phyloP scores from a whole-genome alignment of 192 early-diverging fungal genomes.

The Phycomyces blakesleeanus region DNA sequence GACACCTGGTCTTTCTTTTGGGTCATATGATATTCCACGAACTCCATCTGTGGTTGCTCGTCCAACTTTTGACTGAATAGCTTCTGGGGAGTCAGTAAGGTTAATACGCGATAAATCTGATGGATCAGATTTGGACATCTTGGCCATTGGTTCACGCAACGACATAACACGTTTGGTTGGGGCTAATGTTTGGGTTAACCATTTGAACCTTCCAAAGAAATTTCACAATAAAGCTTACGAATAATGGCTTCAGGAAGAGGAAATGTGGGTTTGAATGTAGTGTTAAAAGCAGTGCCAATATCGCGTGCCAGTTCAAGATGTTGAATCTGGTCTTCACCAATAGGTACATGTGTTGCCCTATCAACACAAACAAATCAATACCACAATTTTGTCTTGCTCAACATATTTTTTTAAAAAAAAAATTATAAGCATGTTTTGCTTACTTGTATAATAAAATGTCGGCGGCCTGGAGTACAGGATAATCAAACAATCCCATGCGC shows the following conservation, averaged over 20 bases:
- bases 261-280: conserved; percentile 59
- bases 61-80: conserved; percentile 65
- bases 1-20: conserved; percentile 69
- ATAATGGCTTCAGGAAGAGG: conserved; percentile 63
- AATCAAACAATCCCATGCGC: conserved; percentile 80
- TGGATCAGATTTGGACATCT: conserved; percentile 89
- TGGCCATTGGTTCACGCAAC: conserved; percentile 64
- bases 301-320: conserved; percentile 87
- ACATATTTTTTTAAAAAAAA: not conserved
- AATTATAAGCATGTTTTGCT: conserved; percentile 1
- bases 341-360: conserved; percentile 79
- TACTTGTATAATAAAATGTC: conserved; percentile 87
- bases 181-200: conserved; percentile 1
- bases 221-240: too few relatives aligned
- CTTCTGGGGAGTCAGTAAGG: conserved; percentile 63
- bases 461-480: conserved; percentile 89
- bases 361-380: not conserved
- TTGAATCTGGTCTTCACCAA: conserved; percentile 92
- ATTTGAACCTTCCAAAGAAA: not conserved
- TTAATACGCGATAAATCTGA: conserved; percentile 71
- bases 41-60: conserved; percentile 68
- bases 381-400: not conserved
- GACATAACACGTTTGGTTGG: conserved; percentile 82
- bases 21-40: conserved; percentile 68
- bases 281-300: conserved; percentile 74